Percentiles rank a stretch among this genome's conserved stretches.
phyloP scores from a whole-genome alignment of 768 basidiomycete species.

The Fistulinella prunicolor region DNA sequence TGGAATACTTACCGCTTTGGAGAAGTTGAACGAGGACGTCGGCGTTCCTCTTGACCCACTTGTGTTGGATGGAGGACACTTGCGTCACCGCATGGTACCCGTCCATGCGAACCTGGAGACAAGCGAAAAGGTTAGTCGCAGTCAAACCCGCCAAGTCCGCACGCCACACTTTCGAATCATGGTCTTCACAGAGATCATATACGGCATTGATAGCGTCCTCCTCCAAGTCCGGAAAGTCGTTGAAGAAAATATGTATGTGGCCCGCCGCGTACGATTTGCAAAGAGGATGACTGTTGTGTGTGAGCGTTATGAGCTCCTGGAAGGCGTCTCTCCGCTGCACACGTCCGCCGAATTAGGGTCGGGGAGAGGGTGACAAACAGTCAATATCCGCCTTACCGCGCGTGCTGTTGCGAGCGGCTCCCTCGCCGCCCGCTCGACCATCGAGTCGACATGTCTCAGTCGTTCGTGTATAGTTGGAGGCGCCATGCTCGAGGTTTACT shows the following conservation, averaged over 20 bases:
- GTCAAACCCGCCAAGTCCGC: slow-evolving; percentile 4
- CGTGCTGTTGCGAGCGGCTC: slow-evolving; percentile 37
- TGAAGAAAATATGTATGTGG: slow-evolving; percentile 57
- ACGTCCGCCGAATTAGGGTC: slow-evolving; percentile 11
- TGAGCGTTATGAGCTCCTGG: slow-evolving; percentile 51
- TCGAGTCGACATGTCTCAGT: slow-evolving; percentile 24
- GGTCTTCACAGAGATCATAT: slow-evolving; percentile 76
- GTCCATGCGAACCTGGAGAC: slow-evolving; percentile 58
- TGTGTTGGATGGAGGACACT: slow-evolving; percentile 46
- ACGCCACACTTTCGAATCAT: slow-evolving; percentile 44
- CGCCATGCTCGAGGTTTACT: slow-evolving; percentile 19
- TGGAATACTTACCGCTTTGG: slow-evolving; percentile 58
- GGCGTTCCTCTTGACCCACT: slow-evolving; percentile 67
- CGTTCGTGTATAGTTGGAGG: slow-evolving; percentile 19
- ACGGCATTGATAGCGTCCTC: slow-evolving; percentile 75
- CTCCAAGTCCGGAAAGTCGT: slow-evolving; percentile 67
- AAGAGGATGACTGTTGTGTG: slow-evolving; percentile 43
- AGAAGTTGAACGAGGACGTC: slow-evolving; percentile 75
- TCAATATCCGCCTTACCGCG: slow-evolving; percentile 32
- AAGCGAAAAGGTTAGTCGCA: slow-evolving; percentile 2
- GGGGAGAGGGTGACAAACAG: not conserved
- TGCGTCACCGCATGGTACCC: slow-evolving; percentile 62
- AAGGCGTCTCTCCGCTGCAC: slow-evolving; percentile 51
- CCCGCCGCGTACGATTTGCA: slow-evolving; percentile 58
- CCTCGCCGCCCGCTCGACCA: slow-evolving; percentile 45